Evolutionary conservation across 2,329 filamentous ascomycete species (phyloP).

Genomic region (Cercospora nicotianae): DNA sequence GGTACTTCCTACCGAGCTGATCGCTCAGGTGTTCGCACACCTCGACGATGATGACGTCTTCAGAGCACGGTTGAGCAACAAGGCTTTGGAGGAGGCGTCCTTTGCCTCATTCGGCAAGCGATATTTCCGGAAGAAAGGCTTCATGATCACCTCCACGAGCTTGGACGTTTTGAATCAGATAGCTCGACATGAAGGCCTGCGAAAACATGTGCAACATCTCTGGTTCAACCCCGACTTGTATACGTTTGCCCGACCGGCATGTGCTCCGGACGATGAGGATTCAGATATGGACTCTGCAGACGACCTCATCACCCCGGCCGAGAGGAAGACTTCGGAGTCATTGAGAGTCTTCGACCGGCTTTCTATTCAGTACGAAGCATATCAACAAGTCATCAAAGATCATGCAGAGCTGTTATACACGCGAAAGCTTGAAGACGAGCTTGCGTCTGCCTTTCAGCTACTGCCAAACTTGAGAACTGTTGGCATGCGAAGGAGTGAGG

Average conservation of each 20-base stretch:
- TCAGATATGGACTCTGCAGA: conserved; percentile 23
- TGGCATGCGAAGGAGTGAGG: conserved; percentile 37
- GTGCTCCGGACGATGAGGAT: conserved; percentile 25
- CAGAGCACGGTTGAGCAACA: conserved; percentile 24
- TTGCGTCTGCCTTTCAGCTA: conserved; percentile 23
- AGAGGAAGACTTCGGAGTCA: conserved; percentile 5
- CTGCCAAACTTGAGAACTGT: conserved; percentile 35
- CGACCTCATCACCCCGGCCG: conserved; percentile 15
- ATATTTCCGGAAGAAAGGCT: conserved; percentile 39
- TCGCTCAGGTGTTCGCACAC: conserved; percentile 29
- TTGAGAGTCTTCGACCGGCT: conserved; percentile 20
- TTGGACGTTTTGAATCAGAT: conserved; percentile 30
- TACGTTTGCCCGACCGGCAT: conserved; percentile 28
- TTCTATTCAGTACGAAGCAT: conserved; percentile 24
- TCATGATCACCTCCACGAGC: conserved; percentile 32
- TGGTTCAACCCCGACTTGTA: conserved; percentile 39
- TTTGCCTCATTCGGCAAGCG: conserved; percentile 32
- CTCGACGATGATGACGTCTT: conserved; percentile 30
- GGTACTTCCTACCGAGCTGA: conserved; percentile 34
- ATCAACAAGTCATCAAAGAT: conserved; percentile 27
- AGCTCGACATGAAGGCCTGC: conserved; percentile 30
- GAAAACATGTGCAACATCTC: conserved; percentile 34
- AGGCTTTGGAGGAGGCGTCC: conserved; percentile 29
- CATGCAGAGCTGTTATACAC: conserved; percentile 25
- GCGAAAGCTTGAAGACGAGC: conserved; percentile 18